Evolutionary conservation across 2,329 filamentous ascomycete species (phyloP), one percentile per base, ranked within the genome.

Genomic region (Cladophialophora carrionii): DNA sequence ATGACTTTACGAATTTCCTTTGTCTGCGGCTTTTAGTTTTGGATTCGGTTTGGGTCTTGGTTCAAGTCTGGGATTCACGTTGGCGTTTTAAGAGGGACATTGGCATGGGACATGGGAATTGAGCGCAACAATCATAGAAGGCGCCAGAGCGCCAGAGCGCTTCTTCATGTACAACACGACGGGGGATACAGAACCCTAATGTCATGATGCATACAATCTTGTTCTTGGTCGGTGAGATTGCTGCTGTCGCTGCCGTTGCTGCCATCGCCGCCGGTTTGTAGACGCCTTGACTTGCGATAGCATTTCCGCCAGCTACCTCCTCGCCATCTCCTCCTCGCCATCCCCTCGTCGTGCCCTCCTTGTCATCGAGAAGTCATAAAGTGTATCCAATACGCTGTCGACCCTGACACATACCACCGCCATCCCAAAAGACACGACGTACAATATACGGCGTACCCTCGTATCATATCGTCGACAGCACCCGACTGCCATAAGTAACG

Each of bases 111-210:
- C 5, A 46, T 29, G 20, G 34, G 22, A 12, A n/a, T 10, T 8
- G 22, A 26, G 52, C 24, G 52, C 52, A 29, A 54, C 52, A 54
- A 29, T 14, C 9, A 52, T 26, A 43, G 22, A 14, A 17, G 26
- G 48, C 48, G 48, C 48, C 48, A 54, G 51, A 29, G 51, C 51
- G 51, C 51, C 51, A 54, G 52, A 54, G 52, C 52, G 52, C 52
- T 24, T 8, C 22, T 54, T n/a, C 29, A 26, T 52, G 48, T 52
- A 52, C 48, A 24, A 26, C 37, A 6, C 12, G n/a, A 43, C 1
- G 17, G 37, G 37, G 37, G 2, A n/a, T 20, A 43, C 37, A 43
- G 37, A 43, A 43, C 37, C 37, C 37, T 43, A 20, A 43, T 43
- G 37, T 3, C 37, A 43, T 43, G 37, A n/a, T 43, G 37, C 17